A percentile compares a stretch with the other conserved stretches of the same genome.
These are phyloP conservation scores for Fusarium caatingaense DNA, from an alignment of 2,329 filamentous ascomycete species.

Conservation along the genomic window DNA sequence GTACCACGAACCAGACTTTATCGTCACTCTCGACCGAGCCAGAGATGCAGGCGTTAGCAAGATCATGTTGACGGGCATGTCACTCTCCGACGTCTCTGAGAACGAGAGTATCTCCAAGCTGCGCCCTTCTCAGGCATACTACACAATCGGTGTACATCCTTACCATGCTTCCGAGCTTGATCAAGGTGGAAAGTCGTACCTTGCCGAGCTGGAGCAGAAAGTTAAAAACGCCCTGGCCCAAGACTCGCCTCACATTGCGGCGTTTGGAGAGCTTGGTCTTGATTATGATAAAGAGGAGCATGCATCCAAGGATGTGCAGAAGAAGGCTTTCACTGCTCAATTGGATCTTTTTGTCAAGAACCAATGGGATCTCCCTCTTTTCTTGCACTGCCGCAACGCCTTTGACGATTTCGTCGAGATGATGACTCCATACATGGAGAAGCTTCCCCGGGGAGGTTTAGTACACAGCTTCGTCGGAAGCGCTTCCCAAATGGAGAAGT, in stretches of 20 bases:
- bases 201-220: slow-evolving; percentile 38
- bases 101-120: slow-evolving; percentile 48
- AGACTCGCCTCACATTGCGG: slow-evolving; percentile 50
- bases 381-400: slow-evolving; percentile 44
- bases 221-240: slow-evolving; percentile 44
- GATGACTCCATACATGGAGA: slow-evolving; percentile 53
- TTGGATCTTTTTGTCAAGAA: slow-evolving; percentile 44
- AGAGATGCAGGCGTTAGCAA: slow-evolving; percentile 55
- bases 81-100: slow-evolving; percentile 45
- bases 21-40: slow-evolving; percentile 55
- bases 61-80: slow-evolving; percentile 56
- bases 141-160: slow-evolving; percentile 63
- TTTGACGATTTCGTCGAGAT: slow-evolving; percentile 49
- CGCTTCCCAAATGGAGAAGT: slow-evolving; percentile 42
- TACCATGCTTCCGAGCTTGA: slow-evolving; percentile 61
- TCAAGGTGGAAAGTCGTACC: slow-evolving; percentile 41
- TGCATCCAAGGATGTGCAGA: slow-evolving; percentile 52
- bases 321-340: slow-evolving; percentile 41
- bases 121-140: slow-evolving; percentile 51
- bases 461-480: slow-evolving; percentile 46
- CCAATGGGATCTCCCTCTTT: slow-evolving; percentile 42
- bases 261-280: slow-evolving; percentile 62
- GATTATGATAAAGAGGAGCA: slow-evolving; percentile 61
- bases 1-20: slow-evolving; percentile 59
- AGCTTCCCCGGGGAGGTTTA: slow-evolving; percentile 38